Evolutionary conservation across 768 basidiomycete species (phyloP), one percentile per base, ranked within the genome.

Genomic region (Phaffia australis): DNA sequence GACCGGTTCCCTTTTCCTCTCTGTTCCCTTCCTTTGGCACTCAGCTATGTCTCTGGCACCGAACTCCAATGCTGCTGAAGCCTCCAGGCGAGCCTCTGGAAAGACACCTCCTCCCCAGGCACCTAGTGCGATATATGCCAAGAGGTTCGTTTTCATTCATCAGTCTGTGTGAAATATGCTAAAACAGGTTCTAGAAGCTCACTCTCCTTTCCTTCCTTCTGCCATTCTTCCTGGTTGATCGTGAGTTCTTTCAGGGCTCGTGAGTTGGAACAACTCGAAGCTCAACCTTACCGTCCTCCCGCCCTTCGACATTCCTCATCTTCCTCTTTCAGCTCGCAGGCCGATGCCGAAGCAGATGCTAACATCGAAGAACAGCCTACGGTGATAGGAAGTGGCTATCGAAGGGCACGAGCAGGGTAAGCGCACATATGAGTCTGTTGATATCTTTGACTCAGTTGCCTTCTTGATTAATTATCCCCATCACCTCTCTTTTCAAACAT

Each of bases 341-440:
- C 42, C 59, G 65, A 64, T 18, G 47, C 46, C 48, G 64, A 55
- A 74, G 83, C 87, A 72, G 81, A 85, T 70, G 84, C 85, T 75
- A 87, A 84, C 78, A 11, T 11, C 11, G 35, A 42, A 42, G 35
- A 42, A 42, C 88, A 84, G 76, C 87, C 88, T 69, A 81, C 87
- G 64, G 52, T 50, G 32, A 56, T 35, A 30, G 56, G 56, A n/a
- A 54, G 47, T 27, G 88, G 89, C 69, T 94, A 91, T 76, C 84
- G 89, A 79, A 85, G 92, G 81, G 89, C 91, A 74, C 85, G 92
- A 85, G 94, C 93, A 71, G 94, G 92, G 77, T 76, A 58, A 71
- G 76, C 73, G 35, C 35, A 4, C 23, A 27, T 23, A 25, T 15
- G 16, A n/a, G 3, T 46, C 18, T 60, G 46, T 48, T 47, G 11